Percentiles rank a stretch among this genome's conserved stretches.
Evolutionary conservation across 306 rosid genomes (phyloP).

Genomic region (Nissolia schottii): DNA sequence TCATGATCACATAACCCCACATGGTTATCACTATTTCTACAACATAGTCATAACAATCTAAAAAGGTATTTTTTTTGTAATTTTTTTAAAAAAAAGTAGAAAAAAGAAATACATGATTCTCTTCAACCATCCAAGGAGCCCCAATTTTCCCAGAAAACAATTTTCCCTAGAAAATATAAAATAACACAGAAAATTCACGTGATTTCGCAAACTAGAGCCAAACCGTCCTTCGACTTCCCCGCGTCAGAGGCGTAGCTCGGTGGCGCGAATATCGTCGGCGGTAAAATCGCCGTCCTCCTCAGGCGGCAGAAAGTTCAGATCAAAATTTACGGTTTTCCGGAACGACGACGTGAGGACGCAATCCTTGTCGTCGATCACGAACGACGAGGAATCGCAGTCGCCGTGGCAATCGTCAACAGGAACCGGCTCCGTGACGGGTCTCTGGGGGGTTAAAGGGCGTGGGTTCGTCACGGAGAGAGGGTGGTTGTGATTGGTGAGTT

Average conservation of each 20-base stretch:
- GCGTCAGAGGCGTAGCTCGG: slow-evolving; percentile 59
- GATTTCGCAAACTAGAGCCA: background rate
- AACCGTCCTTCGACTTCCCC: background rate
- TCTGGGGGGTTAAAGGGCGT: no score
- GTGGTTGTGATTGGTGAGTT: no score
- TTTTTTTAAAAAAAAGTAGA: background rate
- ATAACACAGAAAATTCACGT: slow-evolving; percentile 13
- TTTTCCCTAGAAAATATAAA: slow-evolving; percentile 49
- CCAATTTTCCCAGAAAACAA: background rate
- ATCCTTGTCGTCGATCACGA: slow-evolving; percentile 68
- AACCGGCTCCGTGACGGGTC: slow-evolving; percentile 31
- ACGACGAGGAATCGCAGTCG: slow-evolving; percentile 87
- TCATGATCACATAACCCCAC: slow-evolving; percentile 21
- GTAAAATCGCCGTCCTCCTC: slow-evolving; percentile 15
- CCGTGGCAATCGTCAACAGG: slow-evolving; percentile 67
- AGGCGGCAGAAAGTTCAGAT: slow-evolving; percentile 79
- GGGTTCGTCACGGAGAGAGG: no score
- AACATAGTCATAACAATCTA: slow-evolving; percentile 35
- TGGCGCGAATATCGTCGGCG: slow-evolving; percentile 47
- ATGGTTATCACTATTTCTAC: slow-evolving; percentile 43
- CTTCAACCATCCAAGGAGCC: slow-evolving; percentile 30
- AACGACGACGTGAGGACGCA: slow-evolving; percentile 58
- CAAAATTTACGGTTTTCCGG: slow-evolving; percentile 53
- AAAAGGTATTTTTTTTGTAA: background rate
- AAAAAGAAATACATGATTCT: slow-evolving; percentile 1